Conservation (phyloP, 345 rosid species). For the Isatis tinctoria region DNA sequence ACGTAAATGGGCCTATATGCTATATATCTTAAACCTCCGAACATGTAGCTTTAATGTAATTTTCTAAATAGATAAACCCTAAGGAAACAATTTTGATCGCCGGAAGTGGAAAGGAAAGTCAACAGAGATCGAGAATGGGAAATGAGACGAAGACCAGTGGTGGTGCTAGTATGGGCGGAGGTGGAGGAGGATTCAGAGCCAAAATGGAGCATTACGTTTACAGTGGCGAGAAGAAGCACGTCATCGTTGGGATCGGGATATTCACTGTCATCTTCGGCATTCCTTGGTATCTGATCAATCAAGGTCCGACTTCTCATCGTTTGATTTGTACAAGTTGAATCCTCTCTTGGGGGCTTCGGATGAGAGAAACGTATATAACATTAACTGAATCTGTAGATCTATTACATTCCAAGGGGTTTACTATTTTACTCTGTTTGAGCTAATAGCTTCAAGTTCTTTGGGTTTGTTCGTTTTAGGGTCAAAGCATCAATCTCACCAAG, state of each 20-base stretch:
- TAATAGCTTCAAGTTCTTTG: no score
- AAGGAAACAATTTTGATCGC: not conserved
- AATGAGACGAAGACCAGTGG: conserved; percentile 15
- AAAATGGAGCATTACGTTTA: conserved; percentile 57
- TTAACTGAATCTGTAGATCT: no score
- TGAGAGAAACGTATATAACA: no score
- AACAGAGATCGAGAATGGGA: conserved; percentile 23
- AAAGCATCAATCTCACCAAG: conserved; percentile 91
- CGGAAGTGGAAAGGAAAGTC: not conserved
- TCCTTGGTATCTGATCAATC: conserved; percentile 77
- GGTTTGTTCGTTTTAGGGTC: conserved; percentile 40
- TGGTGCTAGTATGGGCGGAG: not conserved
- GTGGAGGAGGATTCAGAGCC: conserved; percentile 57
- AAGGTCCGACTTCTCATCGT: conserved; percentile 41
- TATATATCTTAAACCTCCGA: not conserved
- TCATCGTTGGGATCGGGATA: conserved; percentile 62
- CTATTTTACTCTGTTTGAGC: no score
- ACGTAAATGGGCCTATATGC: not conserved
- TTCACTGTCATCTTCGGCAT: conserved; percentile 52
- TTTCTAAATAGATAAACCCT: not conserved
- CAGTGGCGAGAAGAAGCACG: conserved; percentile 92
- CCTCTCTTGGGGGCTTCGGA: no score
- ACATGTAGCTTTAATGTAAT: not conserved
- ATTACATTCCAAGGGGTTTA: no score
- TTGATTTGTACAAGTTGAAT: not conserved